Percentiles rank a stretch among this genome's conserved stretches.
These are phyloP conservation scores for Coprinellus micaceus DNA, from an alignment of 768 basidiomycete genomes.

Conservation along the genomic window DNA sequence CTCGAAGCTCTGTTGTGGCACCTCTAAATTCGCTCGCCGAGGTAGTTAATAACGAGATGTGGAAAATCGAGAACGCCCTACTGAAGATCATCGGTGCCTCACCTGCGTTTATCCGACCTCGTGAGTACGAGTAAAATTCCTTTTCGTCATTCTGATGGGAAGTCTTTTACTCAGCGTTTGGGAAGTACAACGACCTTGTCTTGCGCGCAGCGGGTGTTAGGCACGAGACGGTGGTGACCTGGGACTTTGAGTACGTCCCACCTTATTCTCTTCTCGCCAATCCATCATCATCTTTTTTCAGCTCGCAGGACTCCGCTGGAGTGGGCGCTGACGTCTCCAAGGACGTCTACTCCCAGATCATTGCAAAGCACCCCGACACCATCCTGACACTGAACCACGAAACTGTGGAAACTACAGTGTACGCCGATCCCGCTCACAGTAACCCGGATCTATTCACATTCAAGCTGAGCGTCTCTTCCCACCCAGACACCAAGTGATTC, in stretches of 20 bases:
- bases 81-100: conserved; percentile 23
- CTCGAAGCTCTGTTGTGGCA: too few species aligned
- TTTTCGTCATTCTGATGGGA: neutral
- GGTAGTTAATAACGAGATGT: conserved; percentile 23
- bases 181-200: conserved; percentile 37
- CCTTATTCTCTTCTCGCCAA: neutral
- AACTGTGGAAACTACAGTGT: conserved; percentile 23
- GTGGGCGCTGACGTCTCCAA: conserved; percentile 26
- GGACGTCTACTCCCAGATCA: conserved; percentile 23
- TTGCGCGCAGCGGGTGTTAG: conserved; percentile 22
- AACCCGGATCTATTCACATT: conserved; percentile 1
- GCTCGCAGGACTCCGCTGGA: conserved; percentile 38
- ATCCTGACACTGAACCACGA: conserved; percentile 42
- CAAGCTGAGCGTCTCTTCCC: conserved; percentile 21
- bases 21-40: too few species aligned
- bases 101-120: conserved; percentile 36
- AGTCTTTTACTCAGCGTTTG: conserved; percentile 27
- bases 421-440: neutral
- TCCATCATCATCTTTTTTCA: conserved; percentile 12
- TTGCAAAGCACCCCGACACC: conserved; percentile 27
- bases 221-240: conserved; percentile 30
- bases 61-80: conserved; percentile 15
- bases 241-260: conserved; percentile 34
- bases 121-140: conserved; percentile 15
- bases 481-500: conserved; percentile 26